These are phyloP conservation scores for Eremothecium sinecaudum DNA, from an alignment of 1,139 yeast genomes.

Conservation along the genomic window DNA sequence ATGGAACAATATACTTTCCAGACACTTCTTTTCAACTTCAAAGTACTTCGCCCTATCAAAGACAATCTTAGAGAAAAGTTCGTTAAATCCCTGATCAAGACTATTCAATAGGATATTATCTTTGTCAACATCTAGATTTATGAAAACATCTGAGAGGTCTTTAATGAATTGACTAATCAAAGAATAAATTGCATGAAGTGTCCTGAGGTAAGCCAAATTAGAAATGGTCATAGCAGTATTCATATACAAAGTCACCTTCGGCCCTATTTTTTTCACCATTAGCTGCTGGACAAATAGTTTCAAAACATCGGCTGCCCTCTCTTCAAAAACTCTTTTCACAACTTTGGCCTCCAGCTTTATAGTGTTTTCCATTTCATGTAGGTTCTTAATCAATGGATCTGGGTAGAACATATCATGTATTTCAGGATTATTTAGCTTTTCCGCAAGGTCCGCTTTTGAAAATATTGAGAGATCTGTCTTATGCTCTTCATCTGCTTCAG, in stretches of 20 bases:
- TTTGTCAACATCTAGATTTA: constrained; percentile 35
- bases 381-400: constrained; percentile 32
- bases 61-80: constrained; percentile 62
- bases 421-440: constrained; percentile 39
- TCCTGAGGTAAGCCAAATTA: constrained; percentile 67
- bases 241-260: constrained; percentile 54
- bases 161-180: constrained; percentile 55
- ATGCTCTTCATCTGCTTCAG: constrained; percentile 33
- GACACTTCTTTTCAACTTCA: constrained; percentile 58
- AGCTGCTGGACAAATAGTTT: constrained; percentile 65
- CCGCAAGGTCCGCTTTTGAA: constrained; percentile 37
- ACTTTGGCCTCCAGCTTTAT: constrained; percentile 65
- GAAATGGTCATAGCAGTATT: constrained; percentile 57
- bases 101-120: constrained; percentile 41
- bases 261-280: constrained; percentile 67
- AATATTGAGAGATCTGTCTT: constrained; percentile 25
- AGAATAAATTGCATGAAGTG: constrained; percentile 57
- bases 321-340: constrained; percentile 63
- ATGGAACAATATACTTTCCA: constrained; percentile 50
- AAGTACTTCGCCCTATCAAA: constrained; percentile 58
- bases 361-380: constrained; percentile 37
- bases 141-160: constrained; percentile 52
- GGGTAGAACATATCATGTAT: constrained; percentile 35
- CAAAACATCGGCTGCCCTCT: constrained; percentile 55
- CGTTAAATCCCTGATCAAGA: constrained; percentile 64